These are phyloP conservation scores for Sclerotinia glacialis DNA, from an alignment of 2,329 filamentous ascomycete genomes.

Conservation along the genomic window DNA sequence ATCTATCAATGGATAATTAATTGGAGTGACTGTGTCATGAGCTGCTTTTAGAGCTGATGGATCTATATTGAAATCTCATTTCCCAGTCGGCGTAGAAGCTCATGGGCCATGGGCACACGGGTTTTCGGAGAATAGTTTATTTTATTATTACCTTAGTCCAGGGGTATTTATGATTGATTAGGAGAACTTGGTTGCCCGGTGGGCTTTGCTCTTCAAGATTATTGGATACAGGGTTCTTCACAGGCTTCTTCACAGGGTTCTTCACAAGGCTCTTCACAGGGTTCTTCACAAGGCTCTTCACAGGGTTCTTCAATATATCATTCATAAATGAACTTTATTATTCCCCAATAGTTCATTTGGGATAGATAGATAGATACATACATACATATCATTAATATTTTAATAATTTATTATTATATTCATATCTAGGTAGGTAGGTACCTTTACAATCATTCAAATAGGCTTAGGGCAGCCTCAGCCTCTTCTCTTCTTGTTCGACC, in stretches of 20 bases:
- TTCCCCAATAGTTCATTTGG: no score
- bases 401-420: no score
- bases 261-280: no score
- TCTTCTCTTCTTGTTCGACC: not conserved
- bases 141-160: not conserved
- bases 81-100: constrained; percentile 9
- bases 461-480: constrained; percentile 8
- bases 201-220: no score
- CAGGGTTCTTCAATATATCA: no score
- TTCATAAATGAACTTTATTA: no score
- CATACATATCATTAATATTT: no score
- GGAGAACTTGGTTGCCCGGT: not conserved
- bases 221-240: no score
- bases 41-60: constrained; percentile 16
- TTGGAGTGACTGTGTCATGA: constrained; percentile 15
- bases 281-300: no score
- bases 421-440: no score
- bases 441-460: not conserved
- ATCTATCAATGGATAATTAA: constrained; percentile 16
- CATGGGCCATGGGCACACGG: not conserved
- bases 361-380: no score
- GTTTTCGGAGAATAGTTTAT: not conserved
- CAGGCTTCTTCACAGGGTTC: no score
- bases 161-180: constrained; percentile 1
- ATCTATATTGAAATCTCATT: constrained; percentile 9